Evolutionary conservation across 140 eudicot genomes (phyloP).

Genomic region (Cichorium intybus): DNA sequence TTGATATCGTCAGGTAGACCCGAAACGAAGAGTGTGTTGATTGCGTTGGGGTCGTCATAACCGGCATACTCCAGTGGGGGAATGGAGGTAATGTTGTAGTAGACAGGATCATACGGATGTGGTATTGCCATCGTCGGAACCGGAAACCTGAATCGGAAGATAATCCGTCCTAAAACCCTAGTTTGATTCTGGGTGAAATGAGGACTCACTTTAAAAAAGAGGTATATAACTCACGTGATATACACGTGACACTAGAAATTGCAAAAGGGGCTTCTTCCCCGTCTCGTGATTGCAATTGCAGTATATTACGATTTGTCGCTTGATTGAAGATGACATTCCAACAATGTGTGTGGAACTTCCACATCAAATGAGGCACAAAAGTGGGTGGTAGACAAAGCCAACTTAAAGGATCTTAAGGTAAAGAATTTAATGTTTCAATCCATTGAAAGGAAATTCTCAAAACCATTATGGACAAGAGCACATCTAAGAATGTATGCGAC

Average conservation of each 20-base stretch:
- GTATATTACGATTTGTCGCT: too few relatives aligned
- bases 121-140: slow-evolving; percentile 44
- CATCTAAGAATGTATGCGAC: too few relatives aligned
- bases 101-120: slow-evolving; percentile 52
- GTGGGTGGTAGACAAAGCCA: too few relatives aligned
- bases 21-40: slow-evolving; percentile 81
- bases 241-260: neutral
- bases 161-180: neutral
- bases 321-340: too few relatives aligned
- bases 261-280: too few relatives aligned
- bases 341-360: too few relatives aligned
- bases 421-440: too few relatives aligned
- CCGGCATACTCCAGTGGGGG: slow-evolving; percentile 29
- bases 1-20: slow-evolving; percentile 92
- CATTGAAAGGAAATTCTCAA: too few relatives aligned
- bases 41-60: slow-evolving; percentile 45
- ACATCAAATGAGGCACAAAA: too few relatives aligned
- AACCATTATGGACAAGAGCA: too few relatives aligned
- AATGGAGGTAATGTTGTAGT: slow-evolving; percentile 40
- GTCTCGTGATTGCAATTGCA: too few relatives aligned
- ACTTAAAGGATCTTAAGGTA: too few relatives aligned
- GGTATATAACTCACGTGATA: neutral
- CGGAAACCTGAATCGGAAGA: slow-evolving; percentile 8
- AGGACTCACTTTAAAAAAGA: neutral
- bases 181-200: neutral